These are phyloP conservation scores for Trichoderma koningiopsis DNA, from an alignment of 2,329 filamentous ascomycete species.

Conservation along the genomic window DNA sequence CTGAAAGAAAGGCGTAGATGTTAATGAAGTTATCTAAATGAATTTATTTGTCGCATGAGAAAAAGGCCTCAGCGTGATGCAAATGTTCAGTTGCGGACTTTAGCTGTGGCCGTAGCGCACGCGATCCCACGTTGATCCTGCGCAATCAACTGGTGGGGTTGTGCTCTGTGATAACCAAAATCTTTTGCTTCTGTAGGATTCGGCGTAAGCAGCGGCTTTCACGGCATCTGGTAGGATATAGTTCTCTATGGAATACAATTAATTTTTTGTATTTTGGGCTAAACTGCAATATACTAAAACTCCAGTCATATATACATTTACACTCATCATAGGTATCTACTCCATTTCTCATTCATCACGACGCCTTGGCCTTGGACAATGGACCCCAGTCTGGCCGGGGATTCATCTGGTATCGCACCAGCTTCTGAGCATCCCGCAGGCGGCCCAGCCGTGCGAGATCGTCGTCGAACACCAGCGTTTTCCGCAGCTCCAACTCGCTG, in stretches of 20 bases:
- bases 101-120: constrained; percentile 3
- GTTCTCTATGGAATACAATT: neutral
- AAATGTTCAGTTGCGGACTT: neutral
- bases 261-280: neutral
- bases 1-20: too few relatives aligned
- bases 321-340: neutral
- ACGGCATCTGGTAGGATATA: neutral
- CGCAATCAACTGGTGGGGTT: constrained; percentile 24
- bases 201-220: neutral
- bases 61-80: neutral
- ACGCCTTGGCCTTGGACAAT: constrained; percentile 61
- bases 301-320: neutral
- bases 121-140: constrained; percentile 22
- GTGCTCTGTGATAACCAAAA: neutral
- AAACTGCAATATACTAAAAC: neutral
- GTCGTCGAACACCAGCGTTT: constrained; percentile 75
- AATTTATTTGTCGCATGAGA: neutral
- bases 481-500: constrained; percentile 49
- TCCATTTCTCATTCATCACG: constrained; percentile 54
- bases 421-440: constrained; percentile 65
- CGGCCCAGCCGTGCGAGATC: constrained; percentile 72
- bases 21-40: neutral
- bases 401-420: constrained; percentile 88
- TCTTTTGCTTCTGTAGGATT: neutral
- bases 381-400: constrained; percentile 94